phyloP scores from a whole-genome alignment of 371 early-diverging fungal genomes.

The Umbelopsis sp. region DNA sequence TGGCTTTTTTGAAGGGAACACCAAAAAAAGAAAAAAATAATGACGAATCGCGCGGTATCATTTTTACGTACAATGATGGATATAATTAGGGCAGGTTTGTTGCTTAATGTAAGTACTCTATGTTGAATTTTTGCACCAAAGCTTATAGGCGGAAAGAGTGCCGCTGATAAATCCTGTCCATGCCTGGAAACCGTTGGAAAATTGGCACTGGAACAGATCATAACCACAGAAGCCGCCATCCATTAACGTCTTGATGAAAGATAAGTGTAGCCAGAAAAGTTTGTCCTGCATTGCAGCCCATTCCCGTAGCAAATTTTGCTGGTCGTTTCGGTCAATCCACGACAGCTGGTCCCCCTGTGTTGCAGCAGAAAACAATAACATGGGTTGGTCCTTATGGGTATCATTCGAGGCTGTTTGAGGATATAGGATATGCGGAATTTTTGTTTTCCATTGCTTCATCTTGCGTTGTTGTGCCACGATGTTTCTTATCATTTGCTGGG shows the following conservation, averaged over 20 bases:
- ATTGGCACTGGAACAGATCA: slow-evolving; percentile 66
- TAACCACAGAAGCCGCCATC: slow-evolving; percentile 76
- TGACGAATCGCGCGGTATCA: too few species aligned
- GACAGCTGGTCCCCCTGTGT: not conserved
- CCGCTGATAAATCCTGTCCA: slow-evolving; percentile 74
- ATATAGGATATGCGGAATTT: not conserved
- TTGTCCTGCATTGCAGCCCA: slow-evolving; percentile 33
- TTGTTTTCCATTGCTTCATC: slow-evolving; percentile 21
- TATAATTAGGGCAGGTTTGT: too few species aligned
- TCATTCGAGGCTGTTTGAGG: not conserved
- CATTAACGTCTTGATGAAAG: slow-evolving; percentile 59
- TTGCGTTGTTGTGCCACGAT: slow-evolving; percentile 23
- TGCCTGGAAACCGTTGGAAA: slow-evolving; percentile 72
- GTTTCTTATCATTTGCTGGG: slow-evolving; percentile 32
- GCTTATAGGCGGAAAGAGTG: slow-evolving; percentile 67
- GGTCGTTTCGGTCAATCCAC: slow-evolving; percentile 20
- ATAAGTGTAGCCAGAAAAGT: slow-evolving; percentile 48
- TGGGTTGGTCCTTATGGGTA: not conserved
- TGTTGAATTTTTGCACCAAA: slow-evolving; percentile 52
- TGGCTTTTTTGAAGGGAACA: too few species aligned
- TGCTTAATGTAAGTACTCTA: slow-evolving; percentile 6
- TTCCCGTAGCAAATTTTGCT: not conserved
- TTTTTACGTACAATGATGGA: too few species aligned
- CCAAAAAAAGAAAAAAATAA: too few species aligned
- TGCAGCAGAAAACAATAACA: not conserved